phyloP scores from a whole-genome alignment of 805 yeast species.

The Ogataea paraovalis region DNA sequence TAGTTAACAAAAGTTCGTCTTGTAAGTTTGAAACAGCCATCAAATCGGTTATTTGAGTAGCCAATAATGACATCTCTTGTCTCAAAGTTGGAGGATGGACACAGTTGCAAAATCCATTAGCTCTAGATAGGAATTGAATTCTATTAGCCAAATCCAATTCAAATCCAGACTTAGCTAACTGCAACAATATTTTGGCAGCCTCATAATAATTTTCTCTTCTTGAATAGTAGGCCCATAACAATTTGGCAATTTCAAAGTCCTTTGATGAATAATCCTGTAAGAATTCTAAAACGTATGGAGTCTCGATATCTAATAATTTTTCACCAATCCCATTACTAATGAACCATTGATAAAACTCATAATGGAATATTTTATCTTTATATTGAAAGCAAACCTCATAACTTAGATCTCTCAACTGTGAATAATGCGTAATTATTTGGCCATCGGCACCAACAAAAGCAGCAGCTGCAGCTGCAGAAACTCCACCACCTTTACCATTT shows the following conservation, averaged over 20 bases:
- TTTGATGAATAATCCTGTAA: conserved; percentile 62
- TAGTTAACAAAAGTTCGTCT: conserved; percentile 52
- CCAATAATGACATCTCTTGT: conserved; percentile 69
- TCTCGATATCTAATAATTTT: conserved; percentile 71
- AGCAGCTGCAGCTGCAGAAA: no score
- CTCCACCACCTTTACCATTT: conserved; percentile 11
- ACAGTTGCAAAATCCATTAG: conserved; percentile 89
- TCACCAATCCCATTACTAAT: conserved; percentile 73
- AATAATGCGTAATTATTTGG: conserved; percentile 43
- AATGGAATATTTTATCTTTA: conserved; percentile 84
- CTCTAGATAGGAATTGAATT: conserved; percentile 85
- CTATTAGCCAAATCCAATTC: conserved; percentile 65
- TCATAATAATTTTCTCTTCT: conserved; percentile 71
- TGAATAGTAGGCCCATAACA: conserved; percentile 87
- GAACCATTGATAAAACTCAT: conserved; percentile 90
- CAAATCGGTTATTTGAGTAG: conserved; percentile 68
- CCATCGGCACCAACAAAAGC: conserved; percentile 30
- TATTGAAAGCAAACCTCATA: conserved; percentile 71
- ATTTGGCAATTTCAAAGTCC: conserved; percentile 69
- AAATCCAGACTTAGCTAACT: conserved; percentile 71
- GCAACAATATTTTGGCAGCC: conserved; percentile 80
- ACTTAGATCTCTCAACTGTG: conserved; percentile 63
- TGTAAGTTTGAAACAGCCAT: conserved; percentile 86
- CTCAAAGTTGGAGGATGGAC: conserved; percentile 71
- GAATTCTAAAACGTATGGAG: conserved; percentile 76